Percentiles rank a stretch among this genome's conserved stretches.
phyloP scores from a whole-genome alignment of 2,329 filamentous ascomycete species.

The Aureobasidium mangrovei region DNA sequence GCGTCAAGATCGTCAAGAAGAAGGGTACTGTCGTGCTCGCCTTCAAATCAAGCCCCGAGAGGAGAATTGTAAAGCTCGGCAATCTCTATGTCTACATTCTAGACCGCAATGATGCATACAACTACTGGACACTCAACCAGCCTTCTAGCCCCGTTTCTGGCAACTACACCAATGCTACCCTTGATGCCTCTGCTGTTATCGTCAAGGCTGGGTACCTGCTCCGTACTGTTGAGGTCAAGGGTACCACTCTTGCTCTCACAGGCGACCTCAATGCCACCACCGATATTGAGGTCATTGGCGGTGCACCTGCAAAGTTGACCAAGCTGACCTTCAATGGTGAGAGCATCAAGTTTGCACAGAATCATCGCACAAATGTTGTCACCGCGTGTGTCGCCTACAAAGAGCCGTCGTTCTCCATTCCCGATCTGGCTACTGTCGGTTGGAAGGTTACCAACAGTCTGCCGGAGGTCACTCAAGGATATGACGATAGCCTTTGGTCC shows the following conservation, averaged over 20 bases:
- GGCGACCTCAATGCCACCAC: conserved; percentile 67
- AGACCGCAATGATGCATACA: conserved; percentile 50
- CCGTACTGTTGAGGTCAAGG: conserved; percentile 49
- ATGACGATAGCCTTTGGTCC: conserved; percentile 63
- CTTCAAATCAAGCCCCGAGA: conserved; percentile 48
- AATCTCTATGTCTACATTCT: conserved; percentile 49
- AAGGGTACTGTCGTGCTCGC: conserved; percentile 41
- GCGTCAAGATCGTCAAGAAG: conserved; percentile 28
- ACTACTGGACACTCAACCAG: conserved; percentile 58
- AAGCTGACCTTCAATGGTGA: conserved; percentile 55
- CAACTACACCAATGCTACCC: conserved; percentile 27
- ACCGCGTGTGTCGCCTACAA: conserved; percentile 44
- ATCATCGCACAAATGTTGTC: conserved; percentile 29
- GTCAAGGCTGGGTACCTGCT: conserved; percentile 59
- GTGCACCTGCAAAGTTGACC: conserved; percentile 42
- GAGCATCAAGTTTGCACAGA: conserved; percentile 28
- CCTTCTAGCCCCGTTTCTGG: conserved; percentile 29
- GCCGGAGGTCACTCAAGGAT: conserved; percentile 55
- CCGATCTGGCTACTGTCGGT: conserved; percentile 41
- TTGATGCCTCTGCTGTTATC: conserved; percentile 36
- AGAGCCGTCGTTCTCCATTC: conserved; percentile 45
- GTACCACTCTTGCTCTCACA: conserved; percentile 50
- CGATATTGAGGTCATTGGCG: conserved; percentile 59
- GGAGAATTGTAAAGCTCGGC: conserved; percentile 43
- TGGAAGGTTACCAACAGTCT: conserved; percentile 67